Conservation (phyloP, 2,329 filamentous ascomycete genomes). For the Daldinia eschscholtzii region DNA sequence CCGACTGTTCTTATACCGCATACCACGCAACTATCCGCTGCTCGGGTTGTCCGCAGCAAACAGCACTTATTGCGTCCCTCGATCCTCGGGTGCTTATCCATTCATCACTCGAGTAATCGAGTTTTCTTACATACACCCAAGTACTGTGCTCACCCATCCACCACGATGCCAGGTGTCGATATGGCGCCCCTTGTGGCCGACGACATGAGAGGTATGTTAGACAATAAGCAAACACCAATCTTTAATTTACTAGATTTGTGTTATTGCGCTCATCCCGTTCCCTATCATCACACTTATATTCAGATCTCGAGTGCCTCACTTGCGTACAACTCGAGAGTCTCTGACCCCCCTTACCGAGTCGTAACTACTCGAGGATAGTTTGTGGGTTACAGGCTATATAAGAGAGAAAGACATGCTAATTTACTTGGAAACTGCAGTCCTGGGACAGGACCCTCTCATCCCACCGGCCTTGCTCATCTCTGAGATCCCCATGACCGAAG, state of each 20-base stretch:
- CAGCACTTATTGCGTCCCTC: slow-evolving; percentile 14
- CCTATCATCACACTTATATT: slow-evolving; percentile 15
- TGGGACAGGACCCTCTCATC: slow-evolving; percentile 94
- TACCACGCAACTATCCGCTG: slow-evolving; percentile 39
- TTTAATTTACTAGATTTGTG: slow-evolving; percentile 1
- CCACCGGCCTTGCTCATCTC: slow-evolving; percentile 87
- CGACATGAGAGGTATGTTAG: slow-evolving; percentile 56
- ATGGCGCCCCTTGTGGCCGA: slow-evolving; percentile 53
- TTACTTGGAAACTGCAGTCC: slow-evolving; percentile 67
- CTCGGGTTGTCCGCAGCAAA: slow-evolving; percentile 37
- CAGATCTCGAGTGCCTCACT: slow-evolving; percentile 18
- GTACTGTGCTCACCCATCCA: slow-evolving; percentile 22
- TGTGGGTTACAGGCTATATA: slow-evolving; percentile 12
- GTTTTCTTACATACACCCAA: slow-evolving; percentile 9
- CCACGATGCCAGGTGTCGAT: slow-evolving; percentile 54
- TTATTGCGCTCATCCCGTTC: neutral
- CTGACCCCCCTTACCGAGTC: slow-evolving; percentile 13
- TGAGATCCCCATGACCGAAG: slow-evolving; percentile 80
- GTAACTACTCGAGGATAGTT: slow-evolving; percentile 13
- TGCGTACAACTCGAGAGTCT: slow-evolving; percentile 25
- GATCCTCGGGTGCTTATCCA: slow-evolving; percentile 10
- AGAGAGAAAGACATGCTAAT: slow-evolving; percentile 49
- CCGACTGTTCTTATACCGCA: slow-evolving; percentile 22
- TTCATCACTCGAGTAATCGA: slow-evolving; percentile 15
- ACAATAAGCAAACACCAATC: slow-evolving; percentile 22